Evolutionary conservation across 2,329 filamentous ascomycete genomes (phyloP).

Genomic region (Graphilbum fragrans): DNA sequence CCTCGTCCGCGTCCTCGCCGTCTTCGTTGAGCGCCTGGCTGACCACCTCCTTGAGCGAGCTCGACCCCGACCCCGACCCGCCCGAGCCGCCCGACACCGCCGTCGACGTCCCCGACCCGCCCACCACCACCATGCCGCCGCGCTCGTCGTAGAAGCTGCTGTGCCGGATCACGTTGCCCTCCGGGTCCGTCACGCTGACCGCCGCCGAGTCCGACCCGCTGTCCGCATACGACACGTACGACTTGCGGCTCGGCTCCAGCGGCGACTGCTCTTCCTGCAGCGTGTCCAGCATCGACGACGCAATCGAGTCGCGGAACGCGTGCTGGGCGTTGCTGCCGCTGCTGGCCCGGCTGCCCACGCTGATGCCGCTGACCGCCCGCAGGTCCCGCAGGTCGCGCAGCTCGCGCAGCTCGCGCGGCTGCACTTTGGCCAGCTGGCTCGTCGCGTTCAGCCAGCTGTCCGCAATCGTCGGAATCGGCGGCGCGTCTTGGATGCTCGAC

Average conservation of each 20-base stretch:
- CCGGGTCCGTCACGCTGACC: slow-evolving; percentile 67
- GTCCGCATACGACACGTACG: slow-evolving; percentile 81
- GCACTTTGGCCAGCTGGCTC: slow-evolving; percentile 38
- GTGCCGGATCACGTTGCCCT: slow-evolving; percentile 55
- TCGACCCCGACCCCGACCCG: slow-evolving; percentile 35
- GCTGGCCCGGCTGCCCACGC: not conserved
- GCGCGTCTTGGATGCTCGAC: slow-evolving; percentile 84
- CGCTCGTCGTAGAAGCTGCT: slow-evolving; percentile 74
- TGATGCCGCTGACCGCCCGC: not conserved
- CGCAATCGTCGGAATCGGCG: slow-evolving; percentile 88
- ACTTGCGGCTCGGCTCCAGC: slow-evolving; percentile 80
- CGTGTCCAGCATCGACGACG: slow-evolving; percentile 79
- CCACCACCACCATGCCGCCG: slow-evolving; percentile 39
- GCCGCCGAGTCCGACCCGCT: slow-evolving; percentile 58
- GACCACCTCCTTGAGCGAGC: slow-evolving; percentile 70
- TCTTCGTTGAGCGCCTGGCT: slow-evolving; percentile 80
- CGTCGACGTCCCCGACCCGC: slow-evolving; percentile 23
- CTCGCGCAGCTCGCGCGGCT: slow-evolving; percentile 26
- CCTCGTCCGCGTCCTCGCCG: slow-evolving; percentile 82
- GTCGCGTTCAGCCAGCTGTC: slow-evolving; percentile 74
- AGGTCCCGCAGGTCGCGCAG: not conserved
- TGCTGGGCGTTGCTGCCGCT: slow-evolving; percentile 32
- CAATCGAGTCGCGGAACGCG: slow-evolving; percentile 73
- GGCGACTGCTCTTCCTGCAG: slow-evolving; percentile 79
- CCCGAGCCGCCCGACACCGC: slow-evolving; percentile 1